Percentiles rank a stretch among this genome's conserved stretches.
phyloP scores from a whole-genome alignment of 768 basidiomycete genomes.

The Lactifluus echinatus region DNA sequence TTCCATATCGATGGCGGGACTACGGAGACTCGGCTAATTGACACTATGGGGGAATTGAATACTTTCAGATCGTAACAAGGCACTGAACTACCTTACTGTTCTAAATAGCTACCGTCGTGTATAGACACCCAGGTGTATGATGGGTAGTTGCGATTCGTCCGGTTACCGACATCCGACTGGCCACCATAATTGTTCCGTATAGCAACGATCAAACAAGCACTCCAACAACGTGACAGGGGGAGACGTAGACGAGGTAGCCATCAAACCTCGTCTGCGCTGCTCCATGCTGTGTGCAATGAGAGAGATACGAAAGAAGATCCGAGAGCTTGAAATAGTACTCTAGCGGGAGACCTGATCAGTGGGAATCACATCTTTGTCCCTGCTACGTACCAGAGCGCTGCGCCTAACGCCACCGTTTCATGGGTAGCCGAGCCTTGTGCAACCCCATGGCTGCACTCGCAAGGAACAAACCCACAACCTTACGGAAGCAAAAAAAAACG shows the following conservation, averaged over 20 bases:
- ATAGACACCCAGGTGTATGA: slow-evolving; percentile 10
- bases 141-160: neutral
- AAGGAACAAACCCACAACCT: neutral
- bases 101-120: neutral
- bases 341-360: neutral
- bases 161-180: neutral
- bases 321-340: slow-evolving; percentile 3
- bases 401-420: slow-evolving; percentile 4
- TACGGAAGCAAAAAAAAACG: slow-evolving; percentile 1
- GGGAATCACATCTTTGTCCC: neutral
- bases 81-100: neutral
- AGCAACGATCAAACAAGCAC: slow-evolving; percentile 5
- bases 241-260: neutral
- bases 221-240: slow-evolving; percentile 12
- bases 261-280: neutral
- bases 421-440: neutral
- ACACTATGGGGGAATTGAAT: neutral
- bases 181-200: neutral
- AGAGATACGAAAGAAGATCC: neutral
- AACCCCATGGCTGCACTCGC: neutral
- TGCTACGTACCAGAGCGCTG: slow-evolving; percentile 1
- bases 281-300: neutral
- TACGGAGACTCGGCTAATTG: neutral
- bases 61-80: slow-evolving; percentile 2
- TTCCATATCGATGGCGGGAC: neutral